Evolutionary conservation across 768 basidiomycete species (phyloP), one percentile per base, ranked within the genome.

Genomic region (Mycena chlorophos): DNA sequence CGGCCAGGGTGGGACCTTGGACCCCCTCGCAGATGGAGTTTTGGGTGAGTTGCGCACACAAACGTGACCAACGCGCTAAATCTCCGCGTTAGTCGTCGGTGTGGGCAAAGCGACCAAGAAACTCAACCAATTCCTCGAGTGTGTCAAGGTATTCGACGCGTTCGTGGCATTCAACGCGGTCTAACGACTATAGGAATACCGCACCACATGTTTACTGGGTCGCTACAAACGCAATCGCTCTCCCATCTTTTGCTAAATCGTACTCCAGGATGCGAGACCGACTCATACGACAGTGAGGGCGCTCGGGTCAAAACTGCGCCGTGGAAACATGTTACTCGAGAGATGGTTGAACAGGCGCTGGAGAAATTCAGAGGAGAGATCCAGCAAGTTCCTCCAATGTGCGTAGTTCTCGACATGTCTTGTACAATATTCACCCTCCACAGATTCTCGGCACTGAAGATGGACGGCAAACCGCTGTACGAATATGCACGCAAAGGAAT

Each of bases 371-470:
- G 84, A 63, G 97, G 97, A 27, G 83, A 93, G 60, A 97, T 98
- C 63, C 74, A 80, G 55, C 97, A 99, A 70, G 79, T 85, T 1
- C 97, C 97, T 4, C 97, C 97, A 4, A 89, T 99, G 96, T 96
- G 61, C 43, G 75, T 65, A 75, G 57, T 54, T 49, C 46, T 48
- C 47, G 28, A 34, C 20, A 20, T 22, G 43, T 23, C n/a, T 17
- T 19, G 29, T 30, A 50, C 26, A 52, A 39, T 22, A 51, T 46
- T 1, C 43, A 52, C 57, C 56, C 40, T 52, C 38, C 47, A 26
- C 67, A 98, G 96, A 67, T 99, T 95, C 73, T 98, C 97, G 10
- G 97, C 97, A 2, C 78, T 98, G 30, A 98, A 98, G 72, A 98
- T 98, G 95, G 94, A 98, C 62, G 97, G 97, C 1, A 91, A 83